Evolutionary conservation across 164 flowering plant species (phyloP), one percentile per base, ranked within the genome.

Genomic region (Piper longum): DNA sequence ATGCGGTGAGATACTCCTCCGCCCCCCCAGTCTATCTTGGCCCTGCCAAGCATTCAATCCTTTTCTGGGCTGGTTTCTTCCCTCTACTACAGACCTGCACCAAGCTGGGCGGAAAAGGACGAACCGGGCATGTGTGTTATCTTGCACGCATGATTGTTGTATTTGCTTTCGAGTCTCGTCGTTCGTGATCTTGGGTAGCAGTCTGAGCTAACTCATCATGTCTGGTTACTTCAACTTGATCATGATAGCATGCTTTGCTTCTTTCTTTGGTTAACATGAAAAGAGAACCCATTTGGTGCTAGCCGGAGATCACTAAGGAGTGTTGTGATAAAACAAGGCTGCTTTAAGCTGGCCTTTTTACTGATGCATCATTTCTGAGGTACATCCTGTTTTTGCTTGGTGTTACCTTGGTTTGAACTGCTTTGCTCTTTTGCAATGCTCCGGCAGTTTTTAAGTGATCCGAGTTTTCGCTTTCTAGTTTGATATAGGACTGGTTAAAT

Each of bases 1-100:
- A 64, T 64, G 57, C 43, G 4, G 11, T 56, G 12, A 54, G 65
- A 17, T 58, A 63, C 36, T 26, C 36, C 57, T 40, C n/a, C 14
- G 4, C 45, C 52, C 11, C 52, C 14, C 52, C 45, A 45, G 4
- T 26, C 60, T 57, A 36, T 57, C 36, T n/a, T n/a, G n/a, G 36
- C 60, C 36, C 60, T 17, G 36, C 41, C 42, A 14, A 16, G 41
- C 41, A 36, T 26, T 41, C 14, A 36, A 57, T 57, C 41, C 14
- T 57, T 57, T 57, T 18, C 5, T 57, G 39, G 42, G 60, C 60
- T 26, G 41, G 41, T 16, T 41, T 12, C 42, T 57, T 57, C 41
- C 4, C 14, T 2, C 1, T 26, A 26, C 16, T 41, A 13, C 41
- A 13, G 7, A 8, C 5, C 36, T 57, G 16, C 36, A 1, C 60